phyloP scores from a whole-genome alignment of 306 rosid genomes.

The Gastrolobium bilobum region DNA sequence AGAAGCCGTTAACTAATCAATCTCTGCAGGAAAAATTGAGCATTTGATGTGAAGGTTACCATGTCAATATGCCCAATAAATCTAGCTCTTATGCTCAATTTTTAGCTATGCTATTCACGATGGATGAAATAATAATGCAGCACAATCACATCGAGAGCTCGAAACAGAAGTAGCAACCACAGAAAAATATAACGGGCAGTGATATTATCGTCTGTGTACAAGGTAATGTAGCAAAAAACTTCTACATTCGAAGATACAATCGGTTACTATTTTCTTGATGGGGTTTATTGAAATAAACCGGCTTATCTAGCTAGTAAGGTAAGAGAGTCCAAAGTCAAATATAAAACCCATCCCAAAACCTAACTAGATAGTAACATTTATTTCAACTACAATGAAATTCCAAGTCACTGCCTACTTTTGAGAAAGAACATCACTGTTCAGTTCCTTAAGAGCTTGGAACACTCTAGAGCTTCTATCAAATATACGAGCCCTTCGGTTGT shows the following conservation, averaged over 20 bases:
- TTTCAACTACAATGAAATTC: not conserved
- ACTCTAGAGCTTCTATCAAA: conserved; percentile 71
- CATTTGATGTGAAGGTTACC: not conserved
- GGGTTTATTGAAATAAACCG: not conserved
- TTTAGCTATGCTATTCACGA: not conserved
- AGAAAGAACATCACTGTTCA: conserved; percentile 7
- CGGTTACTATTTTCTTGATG: not conserved
- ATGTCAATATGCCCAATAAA: not conserved
- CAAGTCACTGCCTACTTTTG: not conserved
- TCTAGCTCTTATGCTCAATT: too few relatives aligned
- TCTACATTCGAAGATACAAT: not conserved
- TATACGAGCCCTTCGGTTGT: conserved; percentile 80
- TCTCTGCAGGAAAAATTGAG: not conserved
- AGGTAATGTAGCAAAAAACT: not conserved
- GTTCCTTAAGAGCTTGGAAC: conserved; percentile 78
- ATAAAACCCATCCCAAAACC: too few relatives aligned
- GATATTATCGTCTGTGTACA: not conserved
- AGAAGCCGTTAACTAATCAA: too few relatives aligned
- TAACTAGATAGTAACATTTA: not conserved
- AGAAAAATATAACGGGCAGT: not conserved
- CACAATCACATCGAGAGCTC: not conserved
- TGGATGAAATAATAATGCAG: not conserved
- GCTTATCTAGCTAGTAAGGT: too few relatives aligned
- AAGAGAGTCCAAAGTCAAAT: too few relatives aligned
- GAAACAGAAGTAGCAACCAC: not conserved